Percentiles rank a stretch among this genome's conserved stretches.
Evolutionary conservation across 495 filamentous ascomycete genomes (phyloP).

Genomic region (Penicillium ucsense): DNA sequence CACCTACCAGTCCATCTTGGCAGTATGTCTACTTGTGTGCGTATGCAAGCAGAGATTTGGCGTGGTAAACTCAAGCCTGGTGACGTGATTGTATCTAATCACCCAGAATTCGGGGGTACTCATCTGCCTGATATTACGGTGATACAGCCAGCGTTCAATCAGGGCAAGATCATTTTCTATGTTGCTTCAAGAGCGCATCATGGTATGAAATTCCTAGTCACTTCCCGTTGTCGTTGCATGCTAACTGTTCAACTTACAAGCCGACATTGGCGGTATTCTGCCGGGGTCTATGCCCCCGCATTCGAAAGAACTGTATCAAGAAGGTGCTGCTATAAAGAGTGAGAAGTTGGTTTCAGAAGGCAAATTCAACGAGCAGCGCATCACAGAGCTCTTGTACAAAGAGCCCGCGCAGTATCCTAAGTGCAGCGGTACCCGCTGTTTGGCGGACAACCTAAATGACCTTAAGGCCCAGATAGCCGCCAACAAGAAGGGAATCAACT

Average conservation of each 20-base stretch:
- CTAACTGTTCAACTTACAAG: constrained; percentile 50
- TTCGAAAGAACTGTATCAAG: constrained; percentile 82
- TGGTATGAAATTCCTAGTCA: constrained; percentile 42
- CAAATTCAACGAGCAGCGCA: constrained; percentile 74
- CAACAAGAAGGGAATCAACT: constrained; percentile 88
- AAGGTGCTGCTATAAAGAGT: constrained; percentile 85
- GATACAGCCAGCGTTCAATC: constrained; percentile 69
- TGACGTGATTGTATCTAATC: constrained; percentile 91
- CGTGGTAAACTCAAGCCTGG: constrained; percentile 74
- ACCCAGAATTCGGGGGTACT: constrained; percentile 83
- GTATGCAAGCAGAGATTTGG: constrained; percentile 73
- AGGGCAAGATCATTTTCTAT: constrained; percentile 71
- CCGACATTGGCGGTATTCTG: constrained; percentile 91
- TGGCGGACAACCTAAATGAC: constrained; percentile 90
- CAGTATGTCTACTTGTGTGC: constrained; percentile 55
- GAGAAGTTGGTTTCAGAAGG: constrained; percentile 90
- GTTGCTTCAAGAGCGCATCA: constrained; percentile 79
- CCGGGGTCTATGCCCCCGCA: constrained; percentile 94
- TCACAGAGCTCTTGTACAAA: constrained; percentile 68
- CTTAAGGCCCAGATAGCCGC: constrained; percentile 91
- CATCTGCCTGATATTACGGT: constrained; percentile 89
- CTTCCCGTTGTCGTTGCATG: constrained; percentile 28
- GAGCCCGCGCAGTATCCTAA: constrained; percentile 78
- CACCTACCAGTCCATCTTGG: constrained; percentile 90
- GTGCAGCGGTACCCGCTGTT: constrained; percentile 79